phyloP scores from a whole-genome alignment of 371 early-diverging fungal species.

The Mucor irregularis region DNA sequence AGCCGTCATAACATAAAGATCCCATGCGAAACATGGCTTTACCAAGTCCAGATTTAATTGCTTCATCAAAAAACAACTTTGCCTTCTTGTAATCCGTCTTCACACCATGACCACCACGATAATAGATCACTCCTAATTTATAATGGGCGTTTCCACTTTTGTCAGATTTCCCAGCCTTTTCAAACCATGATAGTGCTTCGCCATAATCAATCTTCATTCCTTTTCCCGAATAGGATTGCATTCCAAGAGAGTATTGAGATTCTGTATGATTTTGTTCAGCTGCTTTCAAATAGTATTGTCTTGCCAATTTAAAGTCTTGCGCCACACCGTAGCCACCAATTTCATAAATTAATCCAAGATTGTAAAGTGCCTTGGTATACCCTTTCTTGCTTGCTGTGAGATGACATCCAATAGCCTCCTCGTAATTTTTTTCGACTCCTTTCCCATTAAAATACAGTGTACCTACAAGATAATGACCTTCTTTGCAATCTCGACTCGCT shows the following conservation, averaged over 20 bases:
- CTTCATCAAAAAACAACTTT: too few species aligned
- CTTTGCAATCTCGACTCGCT: slow-evolving; percentile 73
- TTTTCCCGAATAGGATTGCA: slow-evolving; percentile 76
- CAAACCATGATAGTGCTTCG: slow-evolving; percentile 70
- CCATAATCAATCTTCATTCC: slow-evolving; percentile 68
- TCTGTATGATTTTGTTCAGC: slow-evolving; percentile 64
- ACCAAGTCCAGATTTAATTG: too few species aligned
- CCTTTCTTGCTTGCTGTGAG: slow-evolving; percentile 85
- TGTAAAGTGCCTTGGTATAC: slow-evolving; percentile 75
- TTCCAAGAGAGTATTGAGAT: slow-evolving; percentile 73
- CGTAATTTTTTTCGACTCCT: slow-evolving; percentile 76
- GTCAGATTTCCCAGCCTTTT: slow-evolving; percentile 64
- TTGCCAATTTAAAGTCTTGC: slow-evolving; percentile 32
- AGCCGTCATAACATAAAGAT: too few species aligned
- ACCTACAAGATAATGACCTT: slow-evolving; percentile 85
- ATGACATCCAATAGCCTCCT: slow-evolving; percentile 84
- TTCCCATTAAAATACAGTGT: slow-evolving; percentile 87
- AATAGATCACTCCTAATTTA: slow-evolving; percentile 82
- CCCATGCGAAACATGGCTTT: too few species aligned
- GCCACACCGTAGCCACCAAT: slow-evolving; percentile 72
- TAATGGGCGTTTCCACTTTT: slow-evolving; percentile 80
- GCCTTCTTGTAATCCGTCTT: too few species aligned
- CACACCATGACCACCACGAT: too few species aligned
- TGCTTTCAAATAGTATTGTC: slow-evolving; percentile 69
- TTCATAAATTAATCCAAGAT: slow-evolving; percentile 76